Evolutionary conservation across 2,329 filamentous ascomycete species (phyloP), one percentile per base, ranked within the genome.

Genomic region (Erysiphe pisi): DNA sequence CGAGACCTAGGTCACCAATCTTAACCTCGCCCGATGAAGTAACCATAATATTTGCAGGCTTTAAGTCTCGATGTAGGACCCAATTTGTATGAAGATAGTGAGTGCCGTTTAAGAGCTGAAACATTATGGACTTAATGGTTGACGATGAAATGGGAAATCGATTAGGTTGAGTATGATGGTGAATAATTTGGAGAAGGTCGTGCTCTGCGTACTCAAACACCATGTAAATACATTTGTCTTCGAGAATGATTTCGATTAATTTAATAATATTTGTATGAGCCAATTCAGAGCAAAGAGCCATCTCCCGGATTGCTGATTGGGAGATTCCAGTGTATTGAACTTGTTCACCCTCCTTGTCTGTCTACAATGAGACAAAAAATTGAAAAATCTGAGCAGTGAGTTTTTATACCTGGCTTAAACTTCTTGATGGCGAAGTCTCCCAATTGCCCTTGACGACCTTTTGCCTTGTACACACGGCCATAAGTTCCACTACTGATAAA

Each of bases 141-240:
- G 89, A 86, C 0, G 94, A 91, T 0, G 94, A 93, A 77, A 99
- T 97, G 8, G 93, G 91, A 78, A 95, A 92, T 40, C 94, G 88
- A 43, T 93, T 90, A 77, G 94, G 91, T 82, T 97, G 91, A 0
- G 83, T 97, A 83, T 99, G 95, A 82, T 98, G 94, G 82, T 99
- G 95, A 80, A 99, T 97, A 82, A 99, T 98, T 83, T 99, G 95
- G 6, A 99, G 86, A 56, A 99, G 85, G 83, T 99, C 95, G 83
- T 99, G 95, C 83, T 99, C 95, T 80, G 95, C 95, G 83, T 97
- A 99, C 83, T 98, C 95, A 80, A 99, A 98, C 1, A 99, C 94
- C 91, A 99, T 99, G 84, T 94, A 99, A 82, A 99, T 98, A 84
- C 94, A 97, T 85, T 98, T 98, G 83, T 97, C 94, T 84, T 99